phyloP scores from a whole-genome alignment of 441 rosid species.

The Gossypium armourianum region DNA sequence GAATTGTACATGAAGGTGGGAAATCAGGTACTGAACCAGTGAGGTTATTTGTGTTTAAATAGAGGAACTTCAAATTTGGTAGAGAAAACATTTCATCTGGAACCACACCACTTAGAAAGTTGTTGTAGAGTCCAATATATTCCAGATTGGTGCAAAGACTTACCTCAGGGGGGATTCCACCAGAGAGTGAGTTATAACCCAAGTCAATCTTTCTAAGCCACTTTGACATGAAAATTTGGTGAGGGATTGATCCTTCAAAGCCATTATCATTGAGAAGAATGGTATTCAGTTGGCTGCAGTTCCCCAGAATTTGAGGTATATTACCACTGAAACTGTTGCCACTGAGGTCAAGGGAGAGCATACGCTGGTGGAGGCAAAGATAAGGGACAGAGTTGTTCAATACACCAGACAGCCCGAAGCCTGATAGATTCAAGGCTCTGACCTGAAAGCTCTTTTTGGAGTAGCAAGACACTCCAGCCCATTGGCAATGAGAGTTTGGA shows the following conservation, averaged over 20 bases:
- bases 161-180: slow-evolving; percentile 30
- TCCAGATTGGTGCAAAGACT: slow-evolving; percentile 25
- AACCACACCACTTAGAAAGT: slow-evolving; percentile 25
- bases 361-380: slow-evolving; percentile 22
- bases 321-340: slow-evolving; percentile 30
- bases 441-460: slow-evolving; percentile 18
- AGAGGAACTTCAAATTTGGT: slow-evolving; percentile 21
- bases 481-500: slow-evolving; percentile 25
- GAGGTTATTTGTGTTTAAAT: slow-evolving; percentile 28
- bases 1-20: slow-evolving; percentile 18
- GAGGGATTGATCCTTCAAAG: slow-evolving; percentile 24
- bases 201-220: slow-evolving; percentile 22
- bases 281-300: slow-evolving; percentile 22
- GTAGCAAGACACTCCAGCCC: slow-evolving; percentile 31
- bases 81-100: slow-evolving; percentile 25
- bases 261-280: slow-evolving; percentile 27
- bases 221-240: slow-evolving; percentile 23
- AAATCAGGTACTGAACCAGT: slow-evolving; percentile 24
- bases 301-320: slow-evolving; percentile 25
- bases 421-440: slow-evolving; percentile 30
- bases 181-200: slow-evolving; percentile 26
- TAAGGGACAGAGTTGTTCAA: slow-evolving; percentile 20
- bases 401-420: slow-evolving; percentile 25
- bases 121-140: slow-evolving; percentile 28
- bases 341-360: slow-evolving; percentile 31